These are phyloP conservation scores for Mycena rosella DNA, from an alignment of 768 basidiomycete species.

Conservation along the genomic window DNA sequence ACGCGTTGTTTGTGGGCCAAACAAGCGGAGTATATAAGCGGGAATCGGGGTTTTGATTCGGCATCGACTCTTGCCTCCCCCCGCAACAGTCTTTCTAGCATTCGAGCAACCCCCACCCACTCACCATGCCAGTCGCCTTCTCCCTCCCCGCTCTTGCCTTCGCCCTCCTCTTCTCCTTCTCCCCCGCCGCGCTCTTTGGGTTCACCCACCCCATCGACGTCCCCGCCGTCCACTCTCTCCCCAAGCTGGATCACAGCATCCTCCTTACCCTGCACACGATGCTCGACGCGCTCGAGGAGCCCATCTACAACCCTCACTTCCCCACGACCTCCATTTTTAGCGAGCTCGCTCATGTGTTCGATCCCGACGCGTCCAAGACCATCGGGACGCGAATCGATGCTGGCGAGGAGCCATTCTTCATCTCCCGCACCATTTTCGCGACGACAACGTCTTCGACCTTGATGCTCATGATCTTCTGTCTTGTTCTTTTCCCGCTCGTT, in stretches of 20 bases:
- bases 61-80: not conserved
- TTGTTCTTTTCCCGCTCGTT: too few species aligned
- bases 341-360: not conserved
- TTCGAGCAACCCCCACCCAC: not conserved
- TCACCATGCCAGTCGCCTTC: not conserved
- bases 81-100: not conserved
- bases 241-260: not conserved
- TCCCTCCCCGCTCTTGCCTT: not conserved
- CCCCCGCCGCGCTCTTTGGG: not conserved
- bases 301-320: not conserved
- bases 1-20: not conserved
- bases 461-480: too few species aligned
- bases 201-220: too few species aligned
- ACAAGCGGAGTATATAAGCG: slow-evolving; percentile 1
- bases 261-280: not conserved
- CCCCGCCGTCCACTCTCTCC: not conserved
- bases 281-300: not conserved
- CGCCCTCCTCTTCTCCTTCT: not conserved
- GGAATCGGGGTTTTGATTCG: not conserved
- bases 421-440: too few species aligned
- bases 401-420: too few species aligned
- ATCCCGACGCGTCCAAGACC: not conserved
- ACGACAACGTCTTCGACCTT: too few species aligned
- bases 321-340: not conserved
- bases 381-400: not conserved